Conservation (phyloP, 176 grass and related monocot species). For the Raddia guianensis region DNA sequence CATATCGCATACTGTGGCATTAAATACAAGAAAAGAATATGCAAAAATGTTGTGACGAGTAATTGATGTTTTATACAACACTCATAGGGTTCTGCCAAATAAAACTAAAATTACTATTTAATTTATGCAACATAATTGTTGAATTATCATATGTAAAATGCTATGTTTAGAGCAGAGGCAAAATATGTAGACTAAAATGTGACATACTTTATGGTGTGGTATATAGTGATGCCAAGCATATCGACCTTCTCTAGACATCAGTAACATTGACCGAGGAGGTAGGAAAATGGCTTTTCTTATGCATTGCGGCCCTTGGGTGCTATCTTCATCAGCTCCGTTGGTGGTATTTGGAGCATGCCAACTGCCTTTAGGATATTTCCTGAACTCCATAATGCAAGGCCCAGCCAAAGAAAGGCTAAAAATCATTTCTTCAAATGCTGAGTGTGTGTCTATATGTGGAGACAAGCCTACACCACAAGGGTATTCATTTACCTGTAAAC, state of each 20-base stretch:
- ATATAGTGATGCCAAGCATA: conserved; percentile 99
- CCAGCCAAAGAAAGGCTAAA: conserved; percentile 93
- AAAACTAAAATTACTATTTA: background rate
- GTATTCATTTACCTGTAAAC: conserved; percentile 89
- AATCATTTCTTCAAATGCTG: conserved; percentile 93
- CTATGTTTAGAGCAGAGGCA: background rate
- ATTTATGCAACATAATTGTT: background rate
- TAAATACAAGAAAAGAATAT: background rate
- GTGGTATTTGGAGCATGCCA: conserved; percentile 55
- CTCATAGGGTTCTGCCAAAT: background rate
- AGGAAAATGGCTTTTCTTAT: conserved; percentile 82
- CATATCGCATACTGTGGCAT: conserved; percentile 5
- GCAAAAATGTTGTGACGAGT: background rate
- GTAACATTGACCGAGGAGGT: conserved; percentile 73
- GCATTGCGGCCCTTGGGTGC: conserved; percentile 39
- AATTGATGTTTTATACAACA: background rate
- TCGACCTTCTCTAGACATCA: conserved; percentile 94
- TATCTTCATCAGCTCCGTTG: conserved; percentile 54
- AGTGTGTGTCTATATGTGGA: conserved; percentile 96
- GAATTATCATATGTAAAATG: background rate
- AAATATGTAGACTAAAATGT: background rate
- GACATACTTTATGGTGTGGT: conserved; percentile 91
- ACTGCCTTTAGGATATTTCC: conserved; percentile 70
- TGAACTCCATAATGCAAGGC: conserved; percentile 96
- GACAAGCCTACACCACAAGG: conserved; percentile 91